Base-by-base conservation (phyloP, 2,329 filamentous ascomycete species). In the Exophiala oligosperma region DNA sequence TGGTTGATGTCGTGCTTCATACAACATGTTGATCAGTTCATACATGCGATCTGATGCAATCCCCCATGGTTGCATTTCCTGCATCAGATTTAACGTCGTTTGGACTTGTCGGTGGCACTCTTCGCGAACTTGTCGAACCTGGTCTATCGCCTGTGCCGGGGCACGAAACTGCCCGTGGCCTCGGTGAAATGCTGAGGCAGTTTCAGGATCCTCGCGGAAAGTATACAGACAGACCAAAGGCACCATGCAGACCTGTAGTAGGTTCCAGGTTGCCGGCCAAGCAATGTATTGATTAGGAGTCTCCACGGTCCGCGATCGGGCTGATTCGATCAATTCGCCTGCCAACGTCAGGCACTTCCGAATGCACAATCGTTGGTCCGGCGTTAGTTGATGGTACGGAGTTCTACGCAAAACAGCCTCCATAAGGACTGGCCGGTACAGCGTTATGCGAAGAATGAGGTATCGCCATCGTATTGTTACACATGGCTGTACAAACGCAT, bases 361-460 rank as follows among this genome's bases (percentile, higher is more conserved):
- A 38, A 43, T 47, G 17, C 52, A 59, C 43, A 68, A 54, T 40
- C 57, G 32, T 26, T 64, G 46, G 17, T 64, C 54, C 23, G 56
- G 46, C 4, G 55, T 54, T 23, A 50, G 56, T 37, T 49, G 48
- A 21, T 63, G 49, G 9, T 62, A 59, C 1, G 50, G 50, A 14
- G 41, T 58, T 9, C 61, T 56, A 11, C 64, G 57, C 8, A 66
- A 52, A 14, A 66, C 52, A 2, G 60, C 46, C 35, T 58, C 56
- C 56, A 54, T 58, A 4, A 58, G 50, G 24, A 50, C 52, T 29
- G 66, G 65, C 9, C 66, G 60, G 40, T 68, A 59, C 14, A 68
- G 44, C 14, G 66, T 47, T 28, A 68, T 55, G 37, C 62, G 61
- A 32, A 67, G 58, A 44, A 65, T 67, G 14, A 66, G 62, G 47